Conservation (phyloP, 768 basidiomycete species). For the Hypsizygus marmoreus region DNA sequence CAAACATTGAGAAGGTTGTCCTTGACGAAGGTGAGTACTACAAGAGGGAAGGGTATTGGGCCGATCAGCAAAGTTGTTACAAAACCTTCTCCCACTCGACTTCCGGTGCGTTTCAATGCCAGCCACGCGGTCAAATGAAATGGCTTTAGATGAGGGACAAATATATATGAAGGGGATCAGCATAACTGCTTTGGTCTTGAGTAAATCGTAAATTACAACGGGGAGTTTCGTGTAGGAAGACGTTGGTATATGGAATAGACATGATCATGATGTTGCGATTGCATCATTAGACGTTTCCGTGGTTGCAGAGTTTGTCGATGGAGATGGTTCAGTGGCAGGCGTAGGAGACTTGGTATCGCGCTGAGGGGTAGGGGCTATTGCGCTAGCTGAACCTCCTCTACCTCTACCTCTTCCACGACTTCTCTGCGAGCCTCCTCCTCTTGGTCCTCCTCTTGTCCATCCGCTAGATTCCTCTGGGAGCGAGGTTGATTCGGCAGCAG, state of each 20-base stretch:
- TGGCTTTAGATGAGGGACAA: background rate
- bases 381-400: constrained; percentile 26
- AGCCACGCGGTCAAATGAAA: no score
- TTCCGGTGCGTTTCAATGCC: constrained; percentile 8
- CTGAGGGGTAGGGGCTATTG: constrained; percentile 3
- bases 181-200: background rate
- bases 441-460: constrained; percentile 31
- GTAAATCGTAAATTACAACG: constrained; percentile 11
- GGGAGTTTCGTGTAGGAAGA: constrained; percentile 6
- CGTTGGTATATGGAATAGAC: background rate
- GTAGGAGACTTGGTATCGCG: constrained; percentile 1
- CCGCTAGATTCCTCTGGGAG: constrained; percentile 20
- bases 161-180: background rate
- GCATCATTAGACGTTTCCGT: background rate
- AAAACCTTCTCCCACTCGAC: constrained; percentile 8
- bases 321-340: constrained; percentile 4
- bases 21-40: constrained; percentile 3
- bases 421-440: constrained; percentile 28
- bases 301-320: constrained; percentile 5
- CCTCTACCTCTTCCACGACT: constrained; percentile 35
- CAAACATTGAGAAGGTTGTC: constrained; percentile 23
- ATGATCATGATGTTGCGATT: constrained; percentile 1
- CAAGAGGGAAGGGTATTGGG: background rate
- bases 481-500: constrained; percentile 6
- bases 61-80: background rate